Evolutionary conservation across 257 asterid species (phyloP).

Genomic region (Rhazya stricta): DNA sequence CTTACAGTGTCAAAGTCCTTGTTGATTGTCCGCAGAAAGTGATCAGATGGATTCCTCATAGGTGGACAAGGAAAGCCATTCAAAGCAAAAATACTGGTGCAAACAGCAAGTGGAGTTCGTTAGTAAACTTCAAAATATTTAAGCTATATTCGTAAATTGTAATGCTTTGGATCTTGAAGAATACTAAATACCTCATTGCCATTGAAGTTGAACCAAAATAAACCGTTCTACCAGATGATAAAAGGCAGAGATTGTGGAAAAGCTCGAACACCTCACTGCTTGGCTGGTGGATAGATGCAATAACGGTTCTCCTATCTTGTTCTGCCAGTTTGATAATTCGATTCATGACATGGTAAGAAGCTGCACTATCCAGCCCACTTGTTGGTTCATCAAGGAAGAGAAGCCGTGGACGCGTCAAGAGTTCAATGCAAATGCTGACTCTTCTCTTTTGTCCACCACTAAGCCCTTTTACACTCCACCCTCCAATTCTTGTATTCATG

Average conservation of each 20-base stretch:
- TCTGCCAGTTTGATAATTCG: slow-evolving; percentile 39
- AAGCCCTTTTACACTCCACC: slow-evolving; percentile 57
- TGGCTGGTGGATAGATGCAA: slow-evolving; percentile 54
- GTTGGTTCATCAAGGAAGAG: slow-evolving; percentile 61
- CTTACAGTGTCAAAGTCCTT: slow-evolving; percentile 46
- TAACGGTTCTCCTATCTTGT: slow-evolving; percentile 25
- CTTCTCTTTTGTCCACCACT: slow-evolving; percentile 67
- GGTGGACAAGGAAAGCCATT: slow-evolving; percentile 58
- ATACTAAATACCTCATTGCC: slow-evolving; percentile 34
- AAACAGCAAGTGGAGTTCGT: neutral
- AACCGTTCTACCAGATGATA: slow-evolving; percentile 41
- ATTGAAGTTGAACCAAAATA: slow-evolving; percentile 44
- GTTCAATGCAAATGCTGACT: slow-evolving; percentile 56
- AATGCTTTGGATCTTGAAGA: neutral
- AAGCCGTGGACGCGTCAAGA: slow-evolving; percentile 49
- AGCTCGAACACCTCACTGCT: slow-evolving; percentile 55
- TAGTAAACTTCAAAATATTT: neutral
- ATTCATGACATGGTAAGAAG: slow-evolving; percentile 50
- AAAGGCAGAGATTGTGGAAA: slow-evolving; percentile 52
- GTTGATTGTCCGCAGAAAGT: slow-evolving; percentile 54
- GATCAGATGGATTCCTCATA: slow-evolving; percentile 61
- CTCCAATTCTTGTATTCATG: slow-evolving; percentile 50
- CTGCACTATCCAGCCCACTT: slow-evolving; percentile 56
- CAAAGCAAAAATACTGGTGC: slow-evolving; percentile 38
- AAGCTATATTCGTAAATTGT: neutral